phyloP scores from a whole-genome alignment of 83 land plant species.

The Diphasiastrum complanatum region DNA sequence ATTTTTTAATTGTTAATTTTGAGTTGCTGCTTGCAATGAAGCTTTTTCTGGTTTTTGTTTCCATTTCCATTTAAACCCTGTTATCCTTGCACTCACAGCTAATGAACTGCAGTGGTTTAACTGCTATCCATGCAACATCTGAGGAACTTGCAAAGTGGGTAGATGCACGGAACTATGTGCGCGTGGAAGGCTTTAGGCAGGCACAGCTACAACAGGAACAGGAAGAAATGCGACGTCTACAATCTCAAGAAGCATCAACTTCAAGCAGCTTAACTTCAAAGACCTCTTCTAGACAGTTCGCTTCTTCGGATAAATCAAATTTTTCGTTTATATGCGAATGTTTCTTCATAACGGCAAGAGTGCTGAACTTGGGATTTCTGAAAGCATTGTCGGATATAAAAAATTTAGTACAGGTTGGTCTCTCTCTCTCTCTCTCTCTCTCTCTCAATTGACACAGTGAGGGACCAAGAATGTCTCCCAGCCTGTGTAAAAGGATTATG shows the following conservation, averaged over 20 bases:
- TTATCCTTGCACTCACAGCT: neutral
- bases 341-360: conserved; percentile 95
- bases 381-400: conserved; percentile 85
- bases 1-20: too few species aligned
- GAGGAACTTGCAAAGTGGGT: conserved; percentile 82
- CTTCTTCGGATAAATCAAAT: conserved; percentile 24
- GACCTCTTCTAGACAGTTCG: too few species aligned
- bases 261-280: conserved; percentile 30
- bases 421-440: neutral
- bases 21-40: too few species aligned
- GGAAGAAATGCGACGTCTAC: conserved; percentile 43
- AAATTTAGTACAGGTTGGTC: conserved; percentile 61
- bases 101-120: conserved; percentile 49
- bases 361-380: conserved; percentile 78
- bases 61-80: too few species aligned
- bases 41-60: too few species aligned
- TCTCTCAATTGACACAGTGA: too few species aligned
- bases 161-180: conserved; percentile 39
- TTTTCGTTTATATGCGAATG: conserved; percentile 90
- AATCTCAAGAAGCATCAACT: conserved; percentile 60
- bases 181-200: conserved; percentile 39
- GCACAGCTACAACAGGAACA: conserved; percentile 39
- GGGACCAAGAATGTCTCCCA: too few species aligned
- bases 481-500: too few species aligned
- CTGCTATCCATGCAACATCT: conserved; percentile 90